A percentile compares a stretch with the other conserved stretches of the same genome.
phyloP scores from a whole-genome alignment of 2,329 filamentous ascomycete genomes.

The Talaromyces sp. region DNA sequence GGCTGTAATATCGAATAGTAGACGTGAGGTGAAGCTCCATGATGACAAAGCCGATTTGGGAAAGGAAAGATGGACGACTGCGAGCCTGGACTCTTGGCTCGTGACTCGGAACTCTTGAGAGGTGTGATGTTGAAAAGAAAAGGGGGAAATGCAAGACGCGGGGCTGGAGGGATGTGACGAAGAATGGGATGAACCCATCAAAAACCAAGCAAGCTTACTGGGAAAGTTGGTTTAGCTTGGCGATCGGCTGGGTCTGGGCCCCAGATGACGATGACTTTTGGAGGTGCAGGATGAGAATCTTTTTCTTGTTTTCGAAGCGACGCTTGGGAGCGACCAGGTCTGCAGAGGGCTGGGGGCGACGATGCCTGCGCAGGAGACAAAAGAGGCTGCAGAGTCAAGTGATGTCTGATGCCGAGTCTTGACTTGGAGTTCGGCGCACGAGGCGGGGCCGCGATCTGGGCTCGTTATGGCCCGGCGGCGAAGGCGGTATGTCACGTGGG shows the following conservation, averaged over 20 bases:
- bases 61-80: not conserved
- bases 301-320: not conserved
- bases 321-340: not conserved
- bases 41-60: not conserved
- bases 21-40: not conserved
- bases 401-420: not conserved
- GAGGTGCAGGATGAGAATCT: not conserved
- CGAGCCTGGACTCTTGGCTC: not conserved
- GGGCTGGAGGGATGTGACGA: not conserved
- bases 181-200: not conserved
- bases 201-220: not conserved
- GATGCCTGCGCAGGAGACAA: not conserved
- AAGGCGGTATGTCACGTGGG: constrained; percentile 10
- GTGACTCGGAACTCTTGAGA: not conserved
- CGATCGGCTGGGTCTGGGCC: not conserved
- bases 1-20: not conserved
- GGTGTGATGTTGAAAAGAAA: not conserved
- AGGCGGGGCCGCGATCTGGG: not conserved
- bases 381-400: not conserved
- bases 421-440: not conserved
- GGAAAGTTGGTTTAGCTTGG: not conserved
- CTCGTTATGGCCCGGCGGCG: not conserved
- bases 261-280: not conserved
- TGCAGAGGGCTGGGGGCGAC: not conserved
- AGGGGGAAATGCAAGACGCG: not conserved